Base-by-base conservation (phyloP, 371 early-diverging fungal genomes). In the Mucor piriformis region DNA sequence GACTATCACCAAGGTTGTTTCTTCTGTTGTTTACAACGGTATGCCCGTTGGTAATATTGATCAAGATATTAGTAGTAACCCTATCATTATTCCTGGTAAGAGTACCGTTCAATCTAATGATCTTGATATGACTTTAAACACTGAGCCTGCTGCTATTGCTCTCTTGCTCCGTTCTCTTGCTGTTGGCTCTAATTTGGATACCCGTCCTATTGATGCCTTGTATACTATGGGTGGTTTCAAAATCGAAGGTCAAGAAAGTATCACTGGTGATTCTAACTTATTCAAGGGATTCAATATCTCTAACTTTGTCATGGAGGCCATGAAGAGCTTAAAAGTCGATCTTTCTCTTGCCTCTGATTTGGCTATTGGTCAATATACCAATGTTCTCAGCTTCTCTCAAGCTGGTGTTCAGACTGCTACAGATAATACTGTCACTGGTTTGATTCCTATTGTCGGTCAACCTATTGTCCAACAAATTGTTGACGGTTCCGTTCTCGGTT, bases 391-490 rank as follows among this genome's bases (percentile, higher is more conserved):
- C 3, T 84, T 82, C 59, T 66, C 76, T 49, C 84, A 86, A 61
- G 72, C 62, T 33, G 66, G 63, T 21, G 82, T 86, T n/a, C 52
- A 70, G 21, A 71, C 72, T 42, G 38, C 59, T 18, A 77, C 82
- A 4, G 86, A 85, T 56, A 63, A 58, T 35, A 61, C 77, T 27
- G 69, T 85, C 42, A 61, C 77, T 24, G 65, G 64, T 20, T 54
- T 84, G 55, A 80, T 83, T 35, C 83, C 86, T 49, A 61, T 85
- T 46, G 77, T 83, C 25, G 84, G 83, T 47, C 82, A 83, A 37
- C 83, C 82, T 23, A 83, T 84, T 51, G 85, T 82, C 6, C 84
- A 85, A 49, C 63, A 71, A 42, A 73, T 85, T 38, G 82, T 88
- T 27, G 77, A 84, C 38, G 69, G 58, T 38, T 72, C 81, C 50